A percentile compares a stretch with the other conserved stretches of the same genome.
Conservation (phyloP, 176 grass and related monocot species). For the Musa beccarii region DNA sequence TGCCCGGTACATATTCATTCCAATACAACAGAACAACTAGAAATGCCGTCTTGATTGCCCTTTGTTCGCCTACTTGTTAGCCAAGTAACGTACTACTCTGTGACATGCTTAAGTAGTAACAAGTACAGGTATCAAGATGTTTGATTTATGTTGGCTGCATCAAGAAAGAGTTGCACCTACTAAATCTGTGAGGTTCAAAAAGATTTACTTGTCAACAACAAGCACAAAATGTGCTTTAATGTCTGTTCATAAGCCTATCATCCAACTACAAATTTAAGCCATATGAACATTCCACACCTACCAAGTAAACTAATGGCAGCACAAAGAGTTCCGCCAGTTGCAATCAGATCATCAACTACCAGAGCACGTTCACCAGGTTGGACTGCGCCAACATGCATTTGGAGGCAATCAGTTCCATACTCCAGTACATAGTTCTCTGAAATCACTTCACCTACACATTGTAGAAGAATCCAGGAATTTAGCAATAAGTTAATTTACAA, state of each 20-base stretch:
- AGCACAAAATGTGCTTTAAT: background rate
- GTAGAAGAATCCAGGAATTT: background rate
- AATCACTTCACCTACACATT: conserved; percentile 22
- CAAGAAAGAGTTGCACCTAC: too few species aligned
- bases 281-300: background rate
- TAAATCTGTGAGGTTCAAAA: too few species aligned
- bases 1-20: too few species aligned
- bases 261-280: background rate
- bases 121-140: too few species aligned
- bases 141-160: too few species aligned
- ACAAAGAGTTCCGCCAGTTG: conserved; percentile 33
- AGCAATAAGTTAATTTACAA: background rate
- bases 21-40: too few species aligned
- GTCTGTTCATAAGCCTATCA: background rate
- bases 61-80: too few species aligned
- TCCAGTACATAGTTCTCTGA: conserved; percentile 27
- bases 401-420: conserved; percentile 28
- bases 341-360: conserved; percentile 27
- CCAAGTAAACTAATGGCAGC: conserved; percentile 26
- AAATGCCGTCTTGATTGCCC: too few species aligned
- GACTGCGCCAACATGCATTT: conserved; percentile 24
- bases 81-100: too few species aligned
- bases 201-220: background rate
- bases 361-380: conserved; percentile 25
- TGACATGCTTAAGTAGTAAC: too few species aligned